Evolutionary conservation across 2,329 filamentous ascomycete species (phyloP), one percentile per base, ranked within the genome.

Genomic region (Lachnellula willkommii): DNA sequence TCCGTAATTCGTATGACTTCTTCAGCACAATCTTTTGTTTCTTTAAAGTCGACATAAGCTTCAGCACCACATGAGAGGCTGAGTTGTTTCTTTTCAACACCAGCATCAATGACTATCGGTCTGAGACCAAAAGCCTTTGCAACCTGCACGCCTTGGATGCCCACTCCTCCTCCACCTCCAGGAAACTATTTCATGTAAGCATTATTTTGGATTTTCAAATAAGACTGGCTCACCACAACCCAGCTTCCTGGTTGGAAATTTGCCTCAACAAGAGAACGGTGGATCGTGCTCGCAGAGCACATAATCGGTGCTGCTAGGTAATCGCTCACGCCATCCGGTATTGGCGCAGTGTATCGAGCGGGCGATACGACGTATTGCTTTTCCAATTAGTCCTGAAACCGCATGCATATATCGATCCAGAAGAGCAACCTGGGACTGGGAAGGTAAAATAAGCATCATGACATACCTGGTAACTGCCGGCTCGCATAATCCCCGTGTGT

Each of bases 231-330:
- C 9, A 68, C 60, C 2, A 58, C 62, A 28, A 63, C 62, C 54
- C 57, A 61, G 36, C 60, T 52, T 8, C 57, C 48, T 9, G 54
- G 51, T 60, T 64, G 70, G 47, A 76, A 58, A 52, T 71, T 65
- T 37, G 77, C 78, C 42, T 80, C 77, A 12, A 76, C 72, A 50
- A 85, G 70, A 2, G 80, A 78, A 2, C 78, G 75, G 66, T 84
- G 81, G 58, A 83, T 79, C 1, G 82, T 84, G 6, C 75, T 77
- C 0, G 78, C 79, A 45, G 72, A 76, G 69, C 82, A 85, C 79
- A 84, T 83, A 56, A 84, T 77, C 0, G 81, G 82, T 0, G 76
- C 82, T 2, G 81, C 81, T n/a, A 80, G 62, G 58, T 78, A 75
- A 57, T 82, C 80, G 0, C 71, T 68, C 0, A 84, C 75, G 0